Evolutionary conservation across 129 eudicot genomes (phyloP).

Genomic region (Escallonia rubra): DNA sequence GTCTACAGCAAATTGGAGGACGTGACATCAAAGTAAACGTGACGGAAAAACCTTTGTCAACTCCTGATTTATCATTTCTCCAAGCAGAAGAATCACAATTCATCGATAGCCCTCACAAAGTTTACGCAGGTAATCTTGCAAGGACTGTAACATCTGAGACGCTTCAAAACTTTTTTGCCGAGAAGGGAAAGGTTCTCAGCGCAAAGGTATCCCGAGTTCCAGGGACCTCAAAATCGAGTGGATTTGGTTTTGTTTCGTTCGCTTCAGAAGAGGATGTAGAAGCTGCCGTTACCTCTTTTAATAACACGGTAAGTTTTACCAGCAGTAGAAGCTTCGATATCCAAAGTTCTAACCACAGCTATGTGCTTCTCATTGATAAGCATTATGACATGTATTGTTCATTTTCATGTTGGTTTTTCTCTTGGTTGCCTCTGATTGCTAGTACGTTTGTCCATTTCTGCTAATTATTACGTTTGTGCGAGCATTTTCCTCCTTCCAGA

Average conservation of each 20-base stretch:
- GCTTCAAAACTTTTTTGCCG: conserved; percentile 64
- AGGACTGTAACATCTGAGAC: conserved; percentile 74
- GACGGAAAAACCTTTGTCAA: conserved; percentile 75
- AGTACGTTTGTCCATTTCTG: too few species aligned
- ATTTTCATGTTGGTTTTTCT: too few species aligned
- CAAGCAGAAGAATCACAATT: conserved; percentile 81
- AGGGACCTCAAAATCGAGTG: conserved; percentile 83
- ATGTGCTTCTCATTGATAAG: too few species aligned
- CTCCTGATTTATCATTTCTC: conserved; percentile 33
- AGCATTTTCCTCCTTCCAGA: too few species aligned
- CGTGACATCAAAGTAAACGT: conserved; percentile 85
- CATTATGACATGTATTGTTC: too few species aligned
- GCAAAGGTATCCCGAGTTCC: conserved; percentile 90
- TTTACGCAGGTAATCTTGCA: conserved; percentile 90
- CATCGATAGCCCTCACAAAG: conserved; percentile 84
- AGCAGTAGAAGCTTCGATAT: too few species aligned
- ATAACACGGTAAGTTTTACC: conserved; percentile 56
- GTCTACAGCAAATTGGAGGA: conserved; percentile 71
- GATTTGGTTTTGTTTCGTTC: conserved; percentile 81
- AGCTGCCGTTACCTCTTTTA: conserved; percentile 64
- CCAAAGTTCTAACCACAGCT: too few species aligned
- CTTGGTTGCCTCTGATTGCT: too few species aligned
- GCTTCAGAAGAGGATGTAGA: conserved; percentile 88
- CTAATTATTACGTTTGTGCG: too few species aligned
- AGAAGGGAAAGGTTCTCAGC: conserved; percentile 74